These are phyloP conservation scores for Scutellaria baicalensis DNA, from an alignment of 257 asterid species.

Conservation along the genomic window DNA sequence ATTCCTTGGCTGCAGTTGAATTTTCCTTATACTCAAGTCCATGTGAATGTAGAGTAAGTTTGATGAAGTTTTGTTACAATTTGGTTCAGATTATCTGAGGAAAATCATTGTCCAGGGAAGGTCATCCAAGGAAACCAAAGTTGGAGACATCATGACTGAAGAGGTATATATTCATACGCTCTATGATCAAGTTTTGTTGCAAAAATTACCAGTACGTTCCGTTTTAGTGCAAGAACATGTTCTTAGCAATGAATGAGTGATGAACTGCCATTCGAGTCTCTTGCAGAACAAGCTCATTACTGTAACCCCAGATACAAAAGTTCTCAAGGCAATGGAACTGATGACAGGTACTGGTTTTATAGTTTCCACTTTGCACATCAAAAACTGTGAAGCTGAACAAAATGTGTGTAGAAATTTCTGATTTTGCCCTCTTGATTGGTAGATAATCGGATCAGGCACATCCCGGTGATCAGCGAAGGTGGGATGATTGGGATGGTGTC, in stretches of 20 bases:
- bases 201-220: neutral
- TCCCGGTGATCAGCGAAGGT: constrained; percentile 67
- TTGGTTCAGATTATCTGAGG: constrained; percentile 73
- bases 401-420: neutral
- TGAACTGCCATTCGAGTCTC: neutral
- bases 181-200: neutral
- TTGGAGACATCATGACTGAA: constrained; percentile 96
- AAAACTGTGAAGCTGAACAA: neutral
- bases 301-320: constrained; percentile 78
- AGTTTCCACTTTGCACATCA: neutral
- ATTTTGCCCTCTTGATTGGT: constrained; percentile 7
- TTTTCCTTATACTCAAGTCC: neutral
- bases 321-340: constrained; percentile 84
- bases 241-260: neutral
- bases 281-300: constrained; percentile 90
- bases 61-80: neutral
- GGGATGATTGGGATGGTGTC: constrained; percentile 98
- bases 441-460: constrained; percentile 96
- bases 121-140: constrained; percentile 86
- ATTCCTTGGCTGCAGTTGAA: neutral
- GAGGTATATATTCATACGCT: constrained; percentile 51
- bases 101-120: constrained; percentile 91
- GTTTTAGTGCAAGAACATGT: neutral
- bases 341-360: constrained; percentile 58
- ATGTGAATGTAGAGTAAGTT: neutral